Evolutionary conservation across 495 filamentous ascomycete genomes (phyloP).

Genomic region (Apodospora peruviana): DNA sequence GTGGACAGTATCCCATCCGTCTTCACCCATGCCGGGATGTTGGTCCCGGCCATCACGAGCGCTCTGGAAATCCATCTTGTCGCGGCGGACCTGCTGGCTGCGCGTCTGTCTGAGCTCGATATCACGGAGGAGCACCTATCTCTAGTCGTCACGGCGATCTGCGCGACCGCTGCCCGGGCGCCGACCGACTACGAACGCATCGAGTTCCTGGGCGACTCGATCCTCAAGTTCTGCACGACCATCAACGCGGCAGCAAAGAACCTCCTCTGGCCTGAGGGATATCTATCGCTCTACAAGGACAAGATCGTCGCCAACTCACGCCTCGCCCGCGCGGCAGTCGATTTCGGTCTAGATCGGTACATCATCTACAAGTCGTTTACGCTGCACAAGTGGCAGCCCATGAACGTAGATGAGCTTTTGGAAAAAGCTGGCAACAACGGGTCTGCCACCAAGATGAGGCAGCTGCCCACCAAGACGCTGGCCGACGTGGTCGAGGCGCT

Average conservation of each 20-base stretch:
- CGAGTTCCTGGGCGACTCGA: slow-evolving; percentile 83
- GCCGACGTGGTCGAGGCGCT: slow-evolving; percentile 87
- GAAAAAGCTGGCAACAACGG: slow-evolving; percentile 10
- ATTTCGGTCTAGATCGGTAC: slow-evolving; percentile 62
- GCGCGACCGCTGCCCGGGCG: slow-evolving; percentile 55
- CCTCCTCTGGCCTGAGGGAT: slow-evolving; percentile 71
- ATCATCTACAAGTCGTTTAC: slow-evolving; percentile 68
- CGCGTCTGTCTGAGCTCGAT: slow-evolving; percentile 48
- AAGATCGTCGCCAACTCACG: slow-evolving; percentile 66
- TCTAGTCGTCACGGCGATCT: slow-evolving; percentile 70
- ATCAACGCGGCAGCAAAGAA: slow-evolving; percentile 61
- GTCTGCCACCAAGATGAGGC: slow-evolving; percentile 16
- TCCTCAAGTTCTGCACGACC: slow-evolving; percentile 74
- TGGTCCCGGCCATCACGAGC: slow-evolving; percentile 71
- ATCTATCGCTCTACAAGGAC: slow-evolving; percentile 63
- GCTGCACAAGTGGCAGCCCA: slow-evolving; percentile 64
- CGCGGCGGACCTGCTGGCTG: slow-evolving; percentile 56
- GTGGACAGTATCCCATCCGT: slow-evolving; percentile 53
- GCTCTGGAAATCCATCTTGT: slow-evolving; percentile 61
- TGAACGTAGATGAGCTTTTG: slow-evolving; percentile 52
- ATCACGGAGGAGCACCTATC: slow-evolving; percentile 43
- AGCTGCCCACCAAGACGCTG: slow-evolving; percentile 70
- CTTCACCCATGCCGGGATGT: slow-evolving; percentile 59
- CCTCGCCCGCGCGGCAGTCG: slow-evolving; percentile 58
- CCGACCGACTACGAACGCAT: slow-evolving; percentile 73